Evolutionary conservation across 768 basidiomycete species (phyloP), one percentile per base, ranked within the genome.

Genomic region (Rubroboletus pulcherrimus): DNA sequence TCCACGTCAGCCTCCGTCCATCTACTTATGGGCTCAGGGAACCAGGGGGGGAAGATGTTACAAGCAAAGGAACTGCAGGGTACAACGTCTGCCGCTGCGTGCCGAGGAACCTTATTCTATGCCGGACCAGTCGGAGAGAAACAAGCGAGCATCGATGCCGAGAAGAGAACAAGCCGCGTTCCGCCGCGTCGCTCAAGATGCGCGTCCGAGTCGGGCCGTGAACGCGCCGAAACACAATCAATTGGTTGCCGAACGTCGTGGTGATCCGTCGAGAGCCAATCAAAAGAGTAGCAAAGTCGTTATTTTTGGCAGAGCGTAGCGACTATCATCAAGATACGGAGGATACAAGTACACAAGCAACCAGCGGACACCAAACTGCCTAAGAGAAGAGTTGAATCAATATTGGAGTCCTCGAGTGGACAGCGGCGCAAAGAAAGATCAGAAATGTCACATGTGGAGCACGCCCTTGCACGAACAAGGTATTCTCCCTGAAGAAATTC

Each of bases 401-500:
- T 26, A 49, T 11, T 7, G 1, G 3, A 6, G 12, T 46, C n/a
- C 29, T n/a, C 14, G 10, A 11, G 5, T 7, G 9, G 3, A 49
- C 11, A 21, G 30, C 1, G 2, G 10, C 12, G 24, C 7, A 45
- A 34, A 40, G 5, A 33, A 56, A 47, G 26, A 29, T 71, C 69
- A 71, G 69, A 57, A 44, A 29, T 85, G 88, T 88, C 87, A 84
- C 65, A 64, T 80, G 82, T 86, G 89, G 87, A 87, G 89, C 89
- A 75, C 78, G 71, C 81, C 86, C 85, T 65, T 69, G 62, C 55
- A 57, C 51, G 60, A 62, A 62, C 66, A 54, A 76, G 82, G 84
- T 86, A 87, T 88, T 73, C 86, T 84, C 89, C 89, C 77, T 91
- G 89, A 91, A 91, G 89, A 91, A 91, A 91, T 91, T 90, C 89